A percentile compares a stretch with the other conserved stretches of the same genome.
Conservation (phyloP, 2,329 filamentous ascomycete genomes). For the Pseudogymnoascus sp. region DNA sequence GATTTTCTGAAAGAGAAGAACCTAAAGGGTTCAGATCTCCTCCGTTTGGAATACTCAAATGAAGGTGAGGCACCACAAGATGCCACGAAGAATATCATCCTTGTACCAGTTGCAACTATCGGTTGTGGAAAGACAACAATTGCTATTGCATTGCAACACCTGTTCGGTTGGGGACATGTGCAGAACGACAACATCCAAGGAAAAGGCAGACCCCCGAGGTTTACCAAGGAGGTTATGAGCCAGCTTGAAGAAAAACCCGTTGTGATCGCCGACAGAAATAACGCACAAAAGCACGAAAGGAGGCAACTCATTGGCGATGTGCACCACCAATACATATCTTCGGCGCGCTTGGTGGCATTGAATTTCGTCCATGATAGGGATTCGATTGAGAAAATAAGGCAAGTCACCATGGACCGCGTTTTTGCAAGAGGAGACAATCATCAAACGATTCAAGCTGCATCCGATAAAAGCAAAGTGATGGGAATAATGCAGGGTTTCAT, state of each 20-base stretch:
- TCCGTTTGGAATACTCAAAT: conserved; percentile 59
- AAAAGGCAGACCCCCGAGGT: conserved; percentile 67
- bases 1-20: conserved; percentile 81
- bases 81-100: conserved; percentile 61
- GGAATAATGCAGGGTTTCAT: conserved; percentile 95
- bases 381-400: conserved; percentile 63
- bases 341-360: conserved; percentile 71
- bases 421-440: conserved; percentile 88
- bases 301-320: conserved; percentile 81
- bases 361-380: conserved; percentile 73
- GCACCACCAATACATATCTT: conserved; percentile 47
- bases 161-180: conserved; percentile 87
- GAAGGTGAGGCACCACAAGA: conserved; percentile 43
- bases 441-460: conserved; percentile 88
- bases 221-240: conserved; percentile 63
- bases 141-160: conserved; percentile 67
- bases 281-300: conserved; percentile 80
- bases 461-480: conserved; percentile 65
- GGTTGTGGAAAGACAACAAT: conserved; percentile 97
- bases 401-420: conserved; percentile 70
- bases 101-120: conserved; percentile 88
- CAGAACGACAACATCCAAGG: conserved; percentile 95
- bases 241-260: conserved; percentile 58
- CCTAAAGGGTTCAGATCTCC: conserved; percentile 81
- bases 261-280: conserved; percentile 90